Evolutionary conservation across 208 protist genomes (phyloP), one percentile per base, ranked within the genome.

Genomic region (Wallacemonas rigidus): DNA sequence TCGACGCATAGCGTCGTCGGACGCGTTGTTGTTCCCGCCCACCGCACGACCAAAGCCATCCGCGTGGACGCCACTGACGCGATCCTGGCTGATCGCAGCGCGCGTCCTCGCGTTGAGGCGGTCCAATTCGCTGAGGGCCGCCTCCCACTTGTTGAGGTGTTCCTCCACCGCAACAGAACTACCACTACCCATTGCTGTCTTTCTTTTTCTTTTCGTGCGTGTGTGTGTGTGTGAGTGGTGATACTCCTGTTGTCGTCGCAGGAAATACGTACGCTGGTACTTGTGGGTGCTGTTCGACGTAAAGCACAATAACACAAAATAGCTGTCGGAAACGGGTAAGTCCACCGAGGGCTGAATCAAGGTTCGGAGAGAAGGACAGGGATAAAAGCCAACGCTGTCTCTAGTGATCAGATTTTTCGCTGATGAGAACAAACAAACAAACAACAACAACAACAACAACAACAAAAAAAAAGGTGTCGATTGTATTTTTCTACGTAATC

Each of bases 111-210:
- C 60, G n/a, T 79, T 82, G 47, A 95, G 58, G 55, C 81, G 74
- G 54, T 94, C 87, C 14, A 95, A 77, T 55, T 90, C 80, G 36
- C 61, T 48, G 7, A 95, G 81, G 26, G 88, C 83, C 1, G 55
- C 62, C 77, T 95, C 88, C 88, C 91, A 95, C 72, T 84, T 85
- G 45, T 75, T 75, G 61, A 95, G 79, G 80, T 95, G 88, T 9
- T 83, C 76, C 71, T 91, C 83, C 63, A 92, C 65, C 6, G 75
- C 80, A 1, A 75, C 69, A 38, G 83, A 85, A 38, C 84, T 81
- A 35, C 75, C 87, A 35, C 71, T 83, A 39, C 90, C 90, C 90
- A 95, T 94, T 40, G 4, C 3, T 67, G 48, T 67, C 63, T 75
- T 73, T 55, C n/a, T 73, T 73, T 65, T 55, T 5, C n/a, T 48